A percentile compares a stretch with the other conserved stretches of the same genome.
Conservation (phyloP, 1,139 yeast species). For the Debaryomycetaceae sp. region DNA sequence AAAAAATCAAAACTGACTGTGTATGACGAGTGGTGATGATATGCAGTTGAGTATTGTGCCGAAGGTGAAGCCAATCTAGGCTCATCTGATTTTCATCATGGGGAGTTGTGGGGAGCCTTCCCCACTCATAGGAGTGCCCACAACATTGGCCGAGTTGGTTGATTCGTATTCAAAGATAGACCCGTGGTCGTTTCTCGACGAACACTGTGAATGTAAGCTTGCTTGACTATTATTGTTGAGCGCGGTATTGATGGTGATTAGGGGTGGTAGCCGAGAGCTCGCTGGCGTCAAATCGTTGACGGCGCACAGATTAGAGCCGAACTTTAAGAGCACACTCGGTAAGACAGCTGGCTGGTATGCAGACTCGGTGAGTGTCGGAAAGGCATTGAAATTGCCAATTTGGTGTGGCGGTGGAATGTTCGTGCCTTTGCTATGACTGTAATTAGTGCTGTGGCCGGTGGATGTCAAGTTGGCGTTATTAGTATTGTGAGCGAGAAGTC, state of each 20-base stretch:
- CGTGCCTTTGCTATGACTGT: constrained; percentile 7
- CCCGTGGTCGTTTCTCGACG: constrained; percentile 22
- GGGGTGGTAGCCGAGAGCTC: constrained; percentile 7
- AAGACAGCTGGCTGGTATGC: constrained; percentile 17
- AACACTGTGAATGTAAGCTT: constrained; percentile 23
- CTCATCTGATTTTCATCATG: constrained; percentile 8
- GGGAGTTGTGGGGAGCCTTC: constrained; percentile 24
- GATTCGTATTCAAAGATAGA: constrained; percentile 26
- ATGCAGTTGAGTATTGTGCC: too few relatives aligned
- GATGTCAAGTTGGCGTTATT: constrained; percentile 20
- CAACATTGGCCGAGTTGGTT: constrained; percentile 13
- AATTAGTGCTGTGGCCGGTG: constrained; percentile 12
- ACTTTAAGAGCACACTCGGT: constrained; percentile 9
- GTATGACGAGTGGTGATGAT: too few relatives aligned
- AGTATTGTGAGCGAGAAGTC: constrained; percentile 8
- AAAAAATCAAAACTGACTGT: too few relatives aligned
- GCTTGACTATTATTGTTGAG: constrained; percentile 25
- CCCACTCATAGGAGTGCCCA: constrained; percentile 32
- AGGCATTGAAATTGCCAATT: constrained; percentile 7
- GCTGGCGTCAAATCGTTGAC: constrained; percentile 9
- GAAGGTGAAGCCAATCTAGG: background rate
- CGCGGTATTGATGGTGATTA: constrained; percentile 10
- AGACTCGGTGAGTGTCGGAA: constrained; percentile 11
- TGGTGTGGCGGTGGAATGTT: constrained; percentile 13
- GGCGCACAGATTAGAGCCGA: constrained; percentile 5